Percentiles rank a stretch among this genome's conserved stretches.
These are phyloP conservation scores for Ophiostoma piceae DNA, from an alignment of 2,329 filamentous ascomycete species.

Conservation along the genomic window DNA sequence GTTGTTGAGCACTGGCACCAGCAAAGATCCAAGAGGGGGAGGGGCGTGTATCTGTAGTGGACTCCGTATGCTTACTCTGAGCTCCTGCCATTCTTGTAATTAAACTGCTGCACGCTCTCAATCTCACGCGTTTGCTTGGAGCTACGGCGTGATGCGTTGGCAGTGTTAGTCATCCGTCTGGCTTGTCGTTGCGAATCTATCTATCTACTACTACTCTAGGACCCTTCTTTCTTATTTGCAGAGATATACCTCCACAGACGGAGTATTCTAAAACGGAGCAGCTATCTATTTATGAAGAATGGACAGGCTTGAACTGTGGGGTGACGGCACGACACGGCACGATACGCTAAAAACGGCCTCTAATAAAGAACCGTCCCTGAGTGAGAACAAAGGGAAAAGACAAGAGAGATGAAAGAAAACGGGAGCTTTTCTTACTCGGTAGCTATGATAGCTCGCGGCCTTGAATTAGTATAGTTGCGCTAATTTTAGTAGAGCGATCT, in stretches of 20 bases:
- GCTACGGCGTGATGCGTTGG: slow-evolving; percentile 1
- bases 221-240: not conserved
- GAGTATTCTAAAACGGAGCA: not conserved
- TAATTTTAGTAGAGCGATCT: not conserved
- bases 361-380: slow-evolving; percentile 4
- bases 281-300: not conserved
- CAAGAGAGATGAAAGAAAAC: not conserved
- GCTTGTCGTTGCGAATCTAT: not conserved
- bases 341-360: slow-evolving; percentile 11
- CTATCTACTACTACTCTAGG: not conserved
- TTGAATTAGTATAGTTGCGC: not conserved
- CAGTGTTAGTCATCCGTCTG: not conserved
- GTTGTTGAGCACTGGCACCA: slow-evolving; percentile 7
- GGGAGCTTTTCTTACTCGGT: not conserved
- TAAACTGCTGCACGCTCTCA: not conserved
- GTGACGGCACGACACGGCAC: slow-evolving; percentile 10
- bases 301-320: not conserved
- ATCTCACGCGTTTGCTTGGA: not conserved
- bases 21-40: not conserved
- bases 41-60: not conserved
- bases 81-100: slow-evolving; percentile 4
- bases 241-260: not conserved
- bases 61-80: not conserved
- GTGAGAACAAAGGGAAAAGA: not conserved
- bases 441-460: not conserved